Conservation (phyloP, 805 yeast genomes). For the Torulaspora franciscae region DNA sequence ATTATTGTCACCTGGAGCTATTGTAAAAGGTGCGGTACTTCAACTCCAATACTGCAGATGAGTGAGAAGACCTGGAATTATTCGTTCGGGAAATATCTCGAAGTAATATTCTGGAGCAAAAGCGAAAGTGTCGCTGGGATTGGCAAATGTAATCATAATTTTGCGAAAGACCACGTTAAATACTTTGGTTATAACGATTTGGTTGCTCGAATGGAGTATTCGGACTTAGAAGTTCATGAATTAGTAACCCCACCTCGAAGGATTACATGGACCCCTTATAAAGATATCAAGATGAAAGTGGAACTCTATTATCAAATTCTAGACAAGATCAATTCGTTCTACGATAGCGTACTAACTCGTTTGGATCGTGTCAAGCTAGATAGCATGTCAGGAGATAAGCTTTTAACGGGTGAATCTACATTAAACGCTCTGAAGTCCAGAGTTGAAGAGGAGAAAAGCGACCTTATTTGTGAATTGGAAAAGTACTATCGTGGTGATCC, state of each 20-base stretch:
- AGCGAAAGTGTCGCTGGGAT: constrained; percentile 50
- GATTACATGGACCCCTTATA: constrained; percentile 65
- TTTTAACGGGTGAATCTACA: constrained; percentile 59
- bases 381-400: constrained; percentile 62
- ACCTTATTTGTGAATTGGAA: constrained; percentile 44
- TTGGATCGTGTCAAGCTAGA: constrained; percentile 72
- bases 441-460: constrained; percentile 47
- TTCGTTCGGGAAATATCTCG: constrained; percentile 91
- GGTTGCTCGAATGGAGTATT: constrained; percentile 74
- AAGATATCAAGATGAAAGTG: constrained; percentile 62
- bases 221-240: constrained; percentile 70
- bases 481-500: constrained; percentile 50
- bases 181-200: constrained; percentile 78
- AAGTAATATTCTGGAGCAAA: constrained; percentile 72
- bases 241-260: constrained; percentile 71
- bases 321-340: constrained; percentile 54
- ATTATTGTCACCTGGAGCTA: constrained; percentile 86
- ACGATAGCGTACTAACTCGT: constrained; percentile 65
- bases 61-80: constrained; percentile 83
- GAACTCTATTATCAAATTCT: constrained; percentile 53
- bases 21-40: constrained; percentile 71
- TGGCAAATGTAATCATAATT: constrained; percentile 74
- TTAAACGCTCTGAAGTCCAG: constrained; percentile 54
- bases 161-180: constrained; percentile 73
- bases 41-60: constrained; percentile 76